Conservation (phyloP, 2,329 filamentous ascomycete genomes). For the Colletotrichum graminicola region DNA sequence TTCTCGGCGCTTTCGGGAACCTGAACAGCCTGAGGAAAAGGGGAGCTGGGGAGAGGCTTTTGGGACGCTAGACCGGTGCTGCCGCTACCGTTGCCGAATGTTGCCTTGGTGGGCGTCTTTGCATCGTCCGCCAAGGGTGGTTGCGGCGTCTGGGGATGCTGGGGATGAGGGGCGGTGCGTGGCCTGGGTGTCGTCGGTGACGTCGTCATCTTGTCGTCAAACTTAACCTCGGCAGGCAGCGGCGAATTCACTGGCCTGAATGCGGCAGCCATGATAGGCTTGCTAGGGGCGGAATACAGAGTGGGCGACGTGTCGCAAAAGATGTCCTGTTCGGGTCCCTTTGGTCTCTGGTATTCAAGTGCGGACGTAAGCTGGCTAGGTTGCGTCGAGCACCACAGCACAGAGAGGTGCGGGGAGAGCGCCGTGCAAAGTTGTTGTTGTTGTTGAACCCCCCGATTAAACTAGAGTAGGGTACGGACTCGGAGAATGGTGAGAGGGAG, state of each 20-base stretch:
- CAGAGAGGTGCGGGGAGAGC: slow-evolving; percentile 18
- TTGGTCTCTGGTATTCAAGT: slow-evolving; percentile 39
- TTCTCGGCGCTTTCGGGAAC: slow-evolving; percentile 60
- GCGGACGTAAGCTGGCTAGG: slow-evolving; percentile 28
- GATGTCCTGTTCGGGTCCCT: slow-evolving; percentile 42
- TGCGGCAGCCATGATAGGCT: slow-evolving; percentile 58
- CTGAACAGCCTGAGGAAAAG: slow-evolving; percentile 64
- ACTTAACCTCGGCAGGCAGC: slow-evolving; percentile 50
- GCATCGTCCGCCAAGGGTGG: slow-evolving; percentile 56
- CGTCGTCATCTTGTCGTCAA: slow-evolving; percentile 54
- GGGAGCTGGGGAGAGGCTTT: slow-evolving; percentile 65
- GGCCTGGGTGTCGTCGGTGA: slow-evolving; percentile 52
- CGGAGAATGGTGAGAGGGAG: not conserved
- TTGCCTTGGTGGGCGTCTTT: slow-evolving; percentile 73
- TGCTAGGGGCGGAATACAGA: slow-evolving; percentile 9
- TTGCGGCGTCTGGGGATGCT: slow-evolving; percentile 20
- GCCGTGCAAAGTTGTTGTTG: slow-evolving; percentile 4
- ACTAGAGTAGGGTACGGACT: not conserved
- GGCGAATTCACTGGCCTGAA: slow-evolving; percentile 63
- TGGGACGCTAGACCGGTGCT: slow-evolving; percentile 57
- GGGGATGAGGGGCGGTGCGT: slow-evolving; percentile 51
- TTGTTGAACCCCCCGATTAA: not conserved
- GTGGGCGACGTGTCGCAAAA: slow-evolving; percentile 15
- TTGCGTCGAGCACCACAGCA: slow-evolving; percentile 14
- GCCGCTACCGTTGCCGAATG: slow-evolving; percentile 54